Percentiles rank a stretch among this genome's conserved stretches.
Conservation (phyloP, 371 early-diverging fungal species). For the Vairimorpha apis region DNA sequence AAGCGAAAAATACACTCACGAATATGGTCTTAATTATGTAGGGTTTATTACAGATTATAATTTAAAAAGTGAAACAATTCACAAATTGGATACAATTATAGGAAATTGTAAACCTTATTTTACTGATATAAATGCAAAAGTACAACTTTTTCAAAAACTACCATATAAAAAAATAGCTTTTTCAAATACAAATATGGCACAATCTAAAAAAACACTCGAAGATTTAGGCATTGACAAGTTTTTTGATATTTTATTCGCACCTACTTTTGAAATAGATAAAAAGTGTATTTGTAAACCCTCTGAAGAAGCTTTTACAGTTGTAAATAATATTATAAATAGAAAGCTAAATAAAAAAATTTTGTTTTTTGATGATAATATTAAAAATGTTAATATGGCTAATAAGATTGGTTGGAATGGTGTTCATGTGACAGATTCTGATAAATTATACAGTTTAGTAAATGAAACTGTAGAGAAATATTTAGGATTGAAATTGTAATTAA, state of each 20-base stretch:
- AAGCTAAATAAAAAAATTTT: slow-evolving; percentile 21
- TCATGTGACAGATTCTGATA: slow-evolving; percentile 1
- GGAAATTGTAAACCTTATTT: neutral
- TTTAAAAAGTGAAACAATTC: neutral
- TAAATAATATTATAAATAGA: slow-evolving; percentile 18
- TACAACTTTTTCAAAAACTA: neutral
- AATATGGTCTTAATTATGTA: neutral
- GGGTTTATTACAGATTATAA: neutral
- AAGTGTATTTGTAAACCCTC: slow-evolving; percentile 43
- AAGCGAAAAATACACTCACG: neutral
- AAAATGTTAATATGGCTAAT: slow-evolving; percentile 37
- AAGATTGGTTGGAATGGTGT: slow-evolving; percentile 42
- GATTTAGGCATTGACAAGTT: slow-evolving; percentile 14
- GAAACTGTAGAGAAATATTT: neutral
- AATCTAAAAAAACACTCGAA: slow-evolving; percentile 34
- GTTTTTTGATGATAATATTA: slow-evolving; percentile 53
- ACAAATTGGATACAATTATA: neutral
- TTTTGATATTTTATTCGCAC: slow-evolving; percentile 26
- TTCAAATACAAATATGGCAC: slow-evolving; percentile 30
- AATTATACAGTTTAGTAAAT: neutral
- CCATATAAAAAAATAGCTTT: slow-evolving; percentile 31
- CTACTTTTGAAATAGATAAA: neutral
- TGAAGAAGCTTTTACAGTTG: slow-evolving; percentile 36
- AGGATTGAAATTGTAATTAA: too few relatives aligned
- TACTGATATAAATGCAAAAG: neutral